Evolutionary conservation across 139 green algal genomes (phyloP).

Genomic region (Astrephomene gubernaculifera): DNA sequence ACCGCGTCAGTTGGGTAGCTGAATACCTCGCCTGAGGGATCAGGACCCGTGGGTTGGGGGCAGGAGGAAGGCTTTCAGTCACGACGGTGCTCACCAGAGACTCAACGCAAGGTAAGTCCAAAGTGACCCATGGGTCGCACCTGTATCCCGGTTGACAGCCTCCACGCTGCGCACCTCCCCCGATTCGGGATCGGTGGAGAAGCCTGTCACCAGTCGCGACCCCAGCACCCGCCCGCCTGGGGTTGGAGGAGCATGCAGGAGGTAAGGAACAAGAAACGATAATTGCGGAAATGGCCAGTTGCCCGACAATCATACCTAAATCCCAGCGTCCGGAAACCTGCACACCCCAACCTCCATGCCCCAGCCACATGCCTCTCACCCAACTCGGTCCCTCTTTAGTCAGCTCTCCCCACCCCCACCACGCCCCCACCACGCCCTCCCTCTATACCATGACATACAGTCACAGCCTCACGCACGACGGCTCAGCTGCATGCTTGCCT

Average conservation of each 20-base stretch:
- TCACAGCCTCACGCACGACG: not conserved
- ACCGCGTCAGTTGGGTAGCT: conserved; percentile 81
- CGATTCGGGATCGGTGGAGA: conserved; percentile 51
- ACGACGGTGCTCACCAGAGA: too few species aligned
- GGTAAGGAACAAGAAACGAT: too few species aligned
- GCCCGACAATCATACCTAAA: too few species aligned
- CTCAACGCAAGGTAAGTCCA: too few species aligned
- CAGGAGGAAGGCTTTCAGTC: too few species aligned
- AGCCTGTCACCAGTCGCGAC: conserved; percentile 71
- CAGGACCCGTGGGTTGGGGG: too few species aligned
- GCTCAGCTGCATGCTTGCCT: not conserved
- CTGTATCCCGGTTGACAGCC: conserved; percentile 35
- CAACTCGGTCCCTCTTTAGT: not conserved
- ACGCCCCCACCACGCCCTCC: not conserved
- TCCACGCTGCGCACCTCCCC: conserved; percentile 50
- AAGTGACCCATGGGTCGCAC: too few species aligned
- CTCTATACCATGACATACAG: not conserved
- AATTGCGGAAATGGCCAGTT: too few species aligned
- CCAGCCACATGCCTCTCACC: not conserved
- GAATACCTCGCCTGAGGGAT: conserved; percentile 45
- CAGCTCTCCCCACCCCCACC: not conserved
- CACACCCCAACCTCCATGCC: not conserved
- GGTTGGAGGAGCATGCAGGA: too few species aligned
- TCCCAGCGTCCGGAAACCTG: too few species aligned
- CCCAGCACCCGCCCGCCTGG: conserved; percentile 55